Evolutionary conservation across 2,329 filamentous ascomycete species (phyloP).

Genomic region (Didymella arachidicola): DNA sequence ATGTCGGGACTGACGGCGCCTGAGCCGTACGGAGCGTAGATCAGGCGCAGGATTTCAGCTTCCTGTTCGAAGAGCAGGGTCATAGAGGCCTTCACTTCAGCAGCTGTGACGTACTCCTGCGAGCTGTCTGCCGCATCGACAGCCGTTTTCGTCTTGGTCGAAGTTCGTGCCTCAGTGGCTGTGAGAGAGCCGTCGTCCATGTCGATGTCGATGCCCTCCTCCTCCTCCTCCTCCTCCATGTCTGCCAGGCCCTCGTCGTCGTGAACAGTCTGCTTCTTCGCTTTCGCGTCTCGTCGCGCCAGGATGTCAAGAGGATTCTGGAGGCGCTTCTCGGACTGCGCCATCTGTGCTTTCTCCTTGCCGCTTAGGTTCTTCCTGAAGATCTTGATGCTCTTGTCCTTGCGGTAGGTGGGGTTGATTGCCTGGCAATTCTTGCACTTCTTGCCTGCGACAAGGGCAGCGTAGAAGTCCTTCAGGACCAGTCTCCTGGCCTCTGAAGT

Average conservation of each 20-base stretch:
- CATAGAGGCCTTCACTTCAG: conserved; percentile 82
- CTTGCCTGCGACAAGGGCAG: conserved; percentile 72
- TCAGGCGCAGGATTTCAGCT: conserved; percentile 79
- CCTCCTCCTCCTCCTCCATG: conserved; percentile 57
- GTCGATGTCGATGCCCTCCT: conserved; percentile 49
- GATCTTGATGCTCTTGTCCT: conserved; percentile 91
- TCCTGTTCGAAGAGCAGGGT: conserved; percentile 85
- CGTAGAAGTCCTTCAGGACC: conserved; percentile 82
- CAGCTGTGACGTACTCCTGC: conserved; percentile 81
- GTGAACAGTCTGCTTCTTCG: conserved; percentile 56
- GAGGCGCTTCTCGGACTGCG: conserved; percentile 70
- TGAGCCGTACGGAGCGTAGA: conserved; percentile 80
- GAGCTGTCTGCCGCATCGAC: conserved; percentile 42
- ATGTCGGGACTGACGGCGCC: conserved; percentile 76
- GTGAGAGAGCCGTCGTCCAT: conserved; percentile 60
- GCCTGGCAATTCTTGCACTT: conserved; percentile 71
- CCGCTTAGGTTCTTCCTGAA: conserved; percentile 80
- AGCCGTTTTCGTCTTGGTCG: conserved; percentile 52
- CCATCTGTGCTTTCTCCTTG: conserved; percentile 82
- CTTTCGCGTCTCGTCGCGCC: conserved; percentile 56
- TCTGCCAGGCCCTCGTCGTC: conserved; percentile 76
- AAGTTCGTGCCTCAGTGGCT: conserved; percentile 55
- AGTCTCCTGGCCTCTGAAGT: conserved; percentile 77
- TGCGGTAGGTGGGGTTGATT: conserved; percentile 74
- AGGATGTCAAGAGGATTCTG: conserved; percentile 74